These are phyloP conservation scores for Barnettozyma salicaria DNA, from an alignment of 805 yeast species.

Conservation along the genomic window DNA sequence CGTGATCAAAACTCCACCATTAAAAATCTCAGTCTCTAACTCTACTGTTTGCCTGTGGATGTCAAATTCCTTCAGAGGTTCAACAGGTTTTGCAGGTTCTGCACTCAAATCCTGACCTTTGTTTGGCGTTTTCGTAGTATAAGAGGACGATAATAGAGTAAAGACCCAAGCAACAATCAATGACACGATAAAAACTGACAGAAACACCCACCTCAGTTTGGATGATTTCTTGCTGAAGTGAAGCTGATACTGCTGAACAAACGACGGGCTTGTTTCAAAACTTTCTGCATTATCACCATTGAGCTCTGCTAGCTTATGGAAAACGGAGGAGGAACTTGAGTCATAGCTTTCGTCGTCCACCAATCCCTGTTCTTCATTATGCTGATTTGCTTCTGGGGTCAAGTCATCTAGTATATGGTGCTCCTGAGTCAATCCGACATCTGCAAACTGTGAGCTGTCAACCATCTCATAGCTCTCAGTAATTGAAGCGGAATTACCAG, in stretches of 20 bases:
- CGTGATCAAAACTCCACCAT: background rate
- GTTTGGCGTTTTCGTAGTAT: background rate
- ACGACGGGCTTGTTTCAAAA: constrained; percentile 3
- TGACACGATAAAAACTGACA: background rate
- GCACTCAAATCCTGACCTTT: too few species aligned
- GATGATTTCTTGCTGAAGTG: background rate
- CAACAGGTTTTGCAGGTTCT: background rate
- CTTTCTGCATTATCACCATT: constrained; percentile 1
- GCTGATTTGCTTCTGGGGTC: background rate
- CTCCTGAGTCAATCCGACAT: background rate
- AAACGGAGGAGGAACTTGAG: constrained; percentile 6
- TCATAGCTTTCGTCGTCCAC: background rate
- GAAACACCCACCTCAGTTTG: background rate
- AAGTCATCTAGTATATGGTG: background rate
- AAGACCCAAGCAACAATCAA: constrained; percentile 8
- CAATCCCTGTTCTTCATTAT: background rate
- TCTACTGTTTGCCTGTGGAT: constrained; percentile 8
- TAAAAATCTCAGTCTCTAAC: constrained; percentile 8
- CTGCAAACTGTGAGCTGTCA: background rate
- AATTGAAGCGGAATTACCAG: background rate
- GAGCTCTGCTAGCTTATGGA: constrained; percentile 3
- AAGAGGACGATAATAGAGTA: constrained; percentile 1
- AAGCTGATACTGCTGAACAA: constrained; percentile 2
- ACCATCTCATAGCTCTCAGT: constrained; percentile 10
- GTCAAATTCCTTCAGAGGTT: constrained; percentile 4